phyloP scores from a whole-genome alignment of 768 basidiomycete species.

The Kwoniella mangroviensis region DNA sequence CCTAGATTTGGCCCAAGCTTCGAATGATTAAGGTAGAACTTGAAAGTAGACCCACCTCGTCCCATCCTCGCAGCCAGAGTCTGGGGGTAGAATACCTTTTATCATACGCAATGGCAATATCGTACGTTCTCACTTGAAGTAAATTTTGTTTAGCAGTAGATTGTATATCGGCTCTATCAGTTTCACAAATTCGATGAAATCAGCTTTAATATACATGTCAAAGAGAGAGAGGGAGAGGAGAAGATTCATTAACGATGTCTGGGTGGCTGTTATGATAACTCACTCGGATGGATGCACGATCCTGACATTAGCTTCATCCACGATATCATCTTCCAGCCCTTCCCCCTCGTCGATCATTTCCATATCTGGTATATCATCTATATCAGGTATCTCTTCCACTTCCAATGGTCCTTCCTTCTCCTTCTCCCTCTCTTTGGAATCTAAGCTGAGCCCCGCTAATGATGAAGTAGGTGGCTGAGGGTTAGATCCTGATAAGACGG shows the following conservation, averaged over 20 bases:
- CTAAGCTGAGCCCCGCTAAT: conserved; percentile 34
- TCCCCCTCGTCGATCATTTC: conserved; percentile 70
- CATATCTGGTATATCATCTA: conserved; percentile 99
- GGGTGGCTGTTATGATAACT: conserved; percentile 12
- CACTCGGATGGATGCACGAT: conserved; percentile 47
- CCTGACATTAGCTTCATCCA: conserved; percentile 74
- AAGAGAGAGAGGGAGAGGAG: too few species aligned
- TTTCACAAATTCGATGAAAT: not conserved
- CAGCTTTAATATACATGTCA: too few species aligned
- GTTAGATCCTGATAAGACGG: conserved; percentile 14
- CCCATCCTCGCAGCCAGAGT: conserved; percentile 96
- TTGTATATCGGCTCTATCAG: conserved; percentile 45
- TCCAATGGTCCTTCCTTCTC: conserved; percentile 34
- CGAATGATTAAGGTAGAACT: not conserved
- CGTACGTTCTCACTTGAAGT: conserved; percentile 95
- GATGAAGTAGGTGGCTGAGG: conserved; percentile 19
- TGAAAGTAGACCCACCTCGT: conserved; percentile 69
- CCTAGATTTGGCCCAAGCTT: too few species aligned
- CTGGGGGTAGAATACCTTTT: conserved; percentile 99
- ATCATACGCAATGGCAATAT: conserved; percentile 99
- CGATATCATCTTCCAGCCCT: conserved; percentile 72
- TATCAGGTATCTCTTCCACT: conserved; percentile 74
- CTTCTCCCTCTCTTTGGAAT: not conserved
- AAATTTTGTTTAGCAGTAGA: conserved; percentile 75
- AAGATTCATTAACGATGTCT: not conserved